These are phyloP conservation scores for Gaeumannomyces sp. DNA, from an alignment of 2,329 filamentous ascomycete species.

Conservation along the genomic window DNA sequence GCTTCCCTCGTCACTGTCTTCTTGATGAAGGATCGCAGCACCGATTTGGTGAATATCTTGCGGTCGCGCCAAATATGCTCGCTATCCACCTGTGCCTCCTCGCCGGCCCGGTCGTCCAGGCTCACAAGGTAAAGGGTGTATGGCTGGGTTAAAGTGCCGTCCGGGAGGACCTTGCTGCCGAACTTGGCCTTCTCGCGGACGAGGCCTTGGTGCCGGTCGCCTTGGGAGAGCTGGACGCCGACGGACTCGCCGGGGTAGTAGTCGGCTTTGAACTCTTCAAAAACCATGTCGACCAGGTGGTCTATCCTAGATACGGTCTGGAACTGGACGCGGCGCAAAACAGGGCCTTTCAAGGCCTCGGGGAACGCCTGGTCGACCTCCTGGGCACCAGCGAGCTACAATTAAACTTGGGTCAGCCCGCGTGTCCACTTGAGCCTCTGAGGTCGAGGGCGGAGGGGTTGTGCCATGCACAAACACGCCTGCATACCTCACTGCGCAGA, in stretches of 20 bases:
- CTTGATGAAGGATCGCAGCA: slow-evolving; percentile 89
- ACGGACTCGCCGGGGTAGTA: slow-evolving; percentile 88
- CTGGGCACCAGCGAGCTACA: slow-evolving; percentile 67
- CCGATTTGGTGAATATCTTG: slow-evolving; percentile 90
- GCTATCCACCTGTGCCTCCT: slow-evolving; percentile 75
- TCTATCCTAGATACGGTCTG: slow-evolving; percentile 86
- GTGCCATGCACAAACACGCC: not conserved
- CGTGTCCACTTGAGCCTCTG: too few relatives aligned
- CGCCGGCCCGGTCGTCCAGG: slow-evolving; percentile 58
- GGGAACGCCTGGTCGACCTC: slow-evolving; percentile 91
- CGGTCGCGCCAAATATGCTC: slow-evolving; percentile 79
- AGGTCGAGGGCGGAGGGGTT: not conserved
- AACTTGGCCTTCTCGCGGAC: slow-evolving; percentile 85
- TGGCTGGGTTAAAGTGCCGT: slow-evolving; percentile 64
- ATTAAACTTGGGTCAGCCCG: not conserved
- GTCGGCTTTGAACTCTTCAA: slow-evolving; percentile 77
- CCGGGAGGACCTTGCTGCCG: slow-evolving; percentile 51
- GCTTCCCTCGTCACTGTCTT: slow-evolving; percentile 87
- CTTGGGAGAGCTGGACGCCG: slow-evolving; percentile 62
- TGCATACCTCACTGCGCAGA: slow-evolving; percentile 77
- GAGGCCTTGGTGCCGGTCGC: slow-evolving; percentile 63
- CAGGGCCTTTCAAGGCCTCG: slow-evolving; percentile 82
- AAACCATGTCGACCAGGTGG: slow-evolving; percentile 63
- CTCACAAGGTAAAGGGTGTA: slow-evolving; percentile 78
- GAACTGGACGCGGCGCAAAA: slow-evolving; percentile 86